A percentile compares a stretch with the other conserved stretches of the same genome.
Evolutionary conservation across 78 protist species (phyloP).

Genomic region (Dictyostelium intermedium): DNA sequence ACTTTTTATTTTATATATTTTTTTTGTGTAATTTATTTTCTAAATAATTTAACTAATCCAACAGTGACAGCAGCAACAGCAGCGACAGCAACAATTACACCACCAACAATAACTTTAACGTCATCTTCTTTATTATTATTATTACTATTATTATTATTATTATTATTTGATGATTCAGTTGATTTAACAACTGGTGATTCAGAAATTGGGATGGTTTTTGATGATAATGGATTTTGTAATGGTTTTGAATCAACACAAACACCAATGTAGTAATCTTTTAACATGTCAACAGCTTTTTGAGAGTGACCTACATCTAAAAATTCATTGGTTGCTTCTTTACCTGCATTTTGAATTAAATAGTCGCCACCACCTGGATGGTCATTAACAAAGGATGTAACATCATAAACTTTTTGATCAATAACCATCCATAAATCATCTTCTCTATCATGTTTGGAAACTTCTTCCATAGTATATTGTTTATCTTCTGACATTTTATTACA

Average conservation of each 20-base stretch:
- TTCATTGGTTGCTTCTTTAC: constrained; percentile 48
- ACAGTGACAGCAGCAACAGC: not conserved
- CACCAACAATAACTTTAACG: not conserved
- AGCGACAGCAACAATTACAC: not conserved
- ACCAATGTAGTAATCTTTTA: constrained; percentile 55
- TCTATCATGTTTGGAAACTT: constrained; percentile 83
- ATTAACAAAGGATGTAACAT: constrained; percentile 82
- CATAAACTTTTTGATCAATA: constrained; percentile 87
- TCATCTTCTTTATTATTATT: not conserved
- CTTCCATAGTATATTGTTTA: constrained; percentile 49
- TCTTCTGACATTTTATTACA: not conserved
- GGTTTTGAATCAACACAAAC: constrained; percentile 8
- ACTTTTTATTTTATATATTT: not conserved
- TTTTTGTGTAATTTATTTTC: not conserved
- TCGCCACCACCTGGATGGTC: constrained; percentile 93
- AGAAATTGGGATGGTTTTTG: not conserved
- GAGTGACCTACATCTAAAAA: constrained; percentile 61
- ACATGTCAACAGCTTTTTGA: constrained; percentile 22
- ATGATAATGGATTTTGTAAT: not conserved
- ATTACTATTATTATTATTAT: no score
- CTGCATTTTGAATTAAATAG: constrained; percentile 25
- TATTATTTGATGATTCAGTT: not conserved
- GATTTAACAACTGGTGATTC: not conserved
- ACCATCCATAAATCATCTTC: constrained; percentile 86
- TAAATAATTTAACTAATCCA: not conserved